phyloP scores from a whole-genome alignment of 345 rosid genomes.

The Excoecaria agallocha region DNA sequence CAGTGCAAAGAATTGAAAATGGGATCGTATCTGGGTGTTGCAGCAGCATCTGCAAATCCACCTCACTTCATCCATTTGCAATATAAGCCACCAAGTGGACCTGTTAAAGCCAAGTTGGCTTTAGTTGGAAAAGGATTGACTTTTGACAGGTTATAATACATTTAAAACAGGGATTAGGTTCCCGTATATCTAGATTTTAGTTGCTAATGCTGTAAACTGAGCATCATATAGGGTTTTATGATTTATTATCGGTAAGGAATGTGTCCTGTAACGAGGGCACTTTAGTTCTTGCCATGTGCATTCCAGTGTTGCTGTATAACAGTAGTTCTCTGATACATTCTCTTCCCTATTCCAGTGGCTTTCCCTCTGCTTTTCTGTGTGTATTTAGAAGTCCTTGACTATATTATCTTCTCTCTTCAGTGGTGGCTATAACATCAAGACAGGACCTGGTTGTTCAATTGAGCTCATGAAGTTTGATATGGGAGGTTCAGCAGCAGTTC shows the following conservation, averaged over 20 bases:
- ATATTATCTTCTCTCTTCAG: slow-evolving; percentile 29
- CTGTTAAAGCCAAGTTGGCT: slow-evolving; percentile 72
- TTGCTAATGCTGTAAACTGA: no score
- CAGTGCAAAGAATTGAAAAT: slow-evolving; percentile 85
- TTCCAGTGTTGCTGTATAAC: neutral
- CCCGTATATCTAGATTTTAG: no score
- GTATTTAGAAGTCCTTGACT: neutral
- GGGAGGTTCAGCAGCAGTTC: slow-evolving; percentile 96
- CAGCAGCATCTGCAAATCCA: slow-evolving; percentile 84
- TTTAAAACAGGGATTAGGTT: neutral
- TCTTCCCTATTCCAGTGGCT: neutral
- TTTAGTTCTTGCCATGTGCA: neutral
- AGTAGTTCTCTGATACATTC: neutral
- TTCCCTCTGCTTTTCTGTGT: neutral
- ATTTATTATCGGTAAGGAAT: no score
- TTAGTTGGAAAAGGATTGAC: slow-evolving; percentile 94
- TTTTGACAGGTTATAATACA: slow-evolving; percentile 70
- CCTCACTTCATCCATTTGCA: slow-evolving; percentile 86
- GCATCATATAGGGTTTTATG: neutral
- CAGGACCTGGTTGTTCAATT: slow-evolving; percentile 77
- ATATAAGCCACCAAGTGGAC: slow-evolving; percentile 65
- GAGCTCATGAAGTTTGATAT: slow-evolving; percentile 91
- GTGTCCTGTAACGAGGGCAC: neutral
- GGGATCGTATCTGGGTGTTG: slow-evolving; percentile 93
- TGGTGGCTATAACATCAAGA: slow-evolving; percentile 98